These are phyloP conservation scores for Neurospora hispaniola DNA, from an alignment of 495 filamentous ascomycete species.

Conservation along the genomic window DNA sequence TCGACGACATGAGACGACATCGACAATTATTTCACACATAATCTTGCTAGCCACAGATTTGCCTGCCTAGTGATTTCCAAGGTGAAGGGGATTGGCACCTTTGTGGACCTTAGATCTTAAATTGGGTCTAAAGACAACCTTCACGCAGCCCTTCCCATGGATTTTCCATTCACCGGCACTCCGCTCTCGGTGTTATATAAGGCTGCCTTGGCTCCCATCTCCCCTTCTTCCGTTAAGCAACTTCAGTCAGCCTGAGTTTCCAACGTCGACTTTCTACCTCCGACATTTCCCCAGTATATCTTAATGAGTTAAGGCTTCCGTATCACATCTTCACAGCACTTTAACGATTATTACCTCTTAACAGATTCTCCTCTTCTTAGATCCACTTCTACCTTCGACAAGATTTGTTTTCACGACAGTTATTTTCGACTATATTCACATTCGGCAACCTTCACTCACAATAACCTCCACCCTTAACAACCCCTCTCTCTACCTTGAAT, in stretches of 20 bases:
- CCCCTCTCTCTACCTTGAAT: too few species aligned
- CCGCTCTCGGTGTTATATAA: background rate
- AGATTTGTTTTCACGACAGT: too few species aligned
- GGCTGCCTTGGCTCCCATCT: background rate
- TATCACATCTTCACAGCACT: too few species aligned
- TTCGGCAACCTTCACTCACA: too few species aligned
- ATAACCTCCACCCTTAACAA: too few species aligned
- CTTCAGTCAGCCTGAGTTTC: background rate
- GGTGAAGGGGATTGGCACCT: background rate
- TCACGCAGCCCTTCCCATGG: background rate
- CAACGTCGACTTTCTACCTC: background rate
- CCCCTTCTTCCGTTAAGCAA: background rate
- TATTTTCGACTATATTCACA: too few species aligned
- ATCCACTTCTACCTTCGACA: too few species aligned
- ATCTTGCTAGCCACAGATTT: background rate
- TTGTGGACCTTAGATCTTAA: background rate
- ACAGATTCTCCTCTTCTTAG: too few species aligned
- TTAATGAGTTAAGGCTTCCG: too few species aligned
- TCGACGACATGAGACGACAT: background rate
- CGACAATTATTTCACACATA: background rate
- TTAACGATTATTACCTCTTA: too few species aligned
- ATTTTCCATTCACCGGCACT: background rate
- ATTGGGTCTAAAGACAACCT: background rate
- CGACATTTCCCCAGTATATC: too few species aligned
- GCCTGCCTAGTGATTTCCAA: background rate